These are phyloP conservation scores for Paecilomyces fulvus DNA, from an alignment of 2,329 filamentous ascomycete genomes.

Conservation along the genomic window DNA sequence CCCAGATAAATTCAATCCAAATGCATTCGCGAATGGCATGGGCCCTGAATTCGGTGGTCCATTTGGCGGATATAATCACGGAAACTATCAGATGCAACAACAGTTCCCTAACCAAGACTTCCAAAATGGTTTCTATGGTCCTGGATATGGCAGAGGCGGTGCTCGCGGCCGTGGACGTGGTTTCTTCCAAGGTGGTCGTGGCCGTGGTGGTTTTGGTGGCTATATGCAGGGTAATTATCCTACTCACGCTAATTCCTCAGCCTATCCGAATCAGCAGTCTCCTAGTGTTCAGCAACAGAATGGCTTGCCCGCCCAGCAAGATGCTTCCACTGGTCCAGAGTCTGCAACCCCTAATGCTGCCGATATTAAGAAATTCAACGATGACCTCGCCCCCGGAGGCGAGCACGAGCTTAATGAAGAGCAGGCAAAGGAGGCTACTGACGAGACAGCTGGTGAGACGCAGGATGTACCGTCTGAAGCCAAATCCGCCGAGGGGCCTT, in stretches of 20 bases:
- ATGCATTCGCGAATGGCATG: conserved; percentile 65
- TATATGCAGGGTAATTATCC: conserved; percentile 28
- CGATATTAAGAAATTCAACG: conserved; percentile 20
- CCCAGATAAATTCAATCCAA: conserved; percentile 86
- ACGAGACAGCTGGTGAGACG: neutral
- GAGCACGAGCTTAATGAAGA: conserved; percentile 24
- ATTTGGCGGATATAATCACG: conserved; percentile 62
- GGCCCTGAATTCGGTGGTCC: conserved; percentile 75
- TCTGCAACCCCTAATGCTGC: conserved; percentile 8
- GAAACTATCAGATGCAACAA: conserved; percentile 58
- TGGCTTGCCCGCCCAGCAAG: conserved; percentile 10
- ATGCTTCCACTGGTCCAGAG: conserved; percentile 6
- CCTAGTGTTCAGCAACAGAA: conserved; percentile 19
- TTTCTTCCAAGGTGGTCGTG: conserved; percentile 40
- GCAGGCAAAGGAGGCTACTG: conserved; percentile 2
- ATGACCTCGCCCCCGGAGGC: conserved; percentile 25
- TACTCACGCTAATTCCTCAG: conserved; percentile 25
- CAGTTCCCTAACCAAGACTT: conserved; percentile 53
- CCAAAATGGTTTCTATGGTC: conserved; percentile 71
- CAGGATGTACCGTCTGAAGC: conserved; percentile 9
- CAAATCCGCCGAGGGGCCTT: conserved; percentile 5
- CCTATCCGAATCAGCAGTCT: conserved; percentile 22
- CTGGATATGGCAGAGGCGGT: conserved; percentile 56
- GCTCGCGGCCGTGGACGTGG: conserved; percentile 55
- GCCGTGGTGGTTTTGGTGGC: conserved; percentile 29